Evolutionary conservation across 179 eudicot species (phyloP).

Genomic region (Corrigiola litoralis): DNA sequence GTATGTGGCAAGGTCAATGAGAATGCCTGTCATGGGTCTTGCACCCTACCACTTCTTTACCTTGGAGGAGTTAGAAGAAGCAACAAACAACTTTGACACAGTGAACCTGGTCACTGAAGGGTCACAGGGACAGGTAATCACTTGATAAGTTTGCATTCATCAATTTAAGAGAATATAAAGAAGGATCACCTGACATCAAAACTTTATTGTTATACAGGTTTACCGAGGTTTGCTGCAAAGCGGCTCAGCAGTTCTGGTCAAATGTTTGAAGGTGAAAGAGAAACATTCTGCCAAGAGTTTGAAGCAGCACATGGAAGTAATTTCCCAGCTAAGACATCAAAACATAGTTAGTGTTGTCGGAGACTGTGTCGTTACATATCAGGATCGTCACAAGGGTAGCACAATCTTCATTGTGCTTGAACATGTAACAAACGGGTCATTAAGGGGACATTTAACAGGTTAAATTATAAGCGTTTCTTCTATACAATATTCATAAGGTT

Average conservation of each 20-base stretch:
- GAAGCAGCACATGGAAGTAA: constrained; percentile 67
- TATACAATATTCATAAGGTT: too few species aligned
- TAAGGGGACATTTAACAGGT: constrained; percentile 78
- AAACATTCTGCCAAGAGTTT: constrained; percentile 62
- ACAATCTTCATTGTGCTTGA: constrained; percentile 71
- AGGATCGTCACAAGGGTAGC: constrained; percentile 54
- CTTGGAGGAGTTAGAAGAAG: constrained; percentile 80
- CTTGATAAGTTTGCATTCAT: not conserved
- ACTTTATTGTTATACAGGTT: constrained; percentile 35
- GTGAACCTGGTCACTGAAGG: constrained; percentile 59
- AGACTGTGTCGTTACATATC: constrained; percentile 58
- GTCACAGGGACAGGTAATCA: constrained; percentile 64
- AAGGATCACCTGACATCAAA: not conserved
- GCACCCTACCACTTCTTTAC: constrained; percentile 66
- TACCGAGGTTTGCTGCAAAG: constrained; percentile 67
- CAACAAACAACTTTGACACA: constrained; percentile 70
- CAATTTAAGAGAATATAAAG: not conserved
- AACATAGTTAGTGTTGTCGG: constrained; percentile 87
- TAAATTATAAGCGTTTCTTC: not conserved
- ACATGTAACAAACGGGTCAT: constrained; percentile 61
- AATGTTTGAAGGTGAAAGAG: constrained; percentile 61
- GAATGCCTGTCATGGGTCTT: constrained; percentile 57
- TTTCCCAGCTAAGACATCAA: constrained; percentile 68
- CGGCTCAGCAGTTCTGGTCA: constrained; percentile 61
- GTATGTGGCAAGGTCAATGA: constrained; percentile 47